A percentile compares a stretch with the other conserved stretches of the same genome.
phyloP scores from a whole-genome alignment of 768 basidiomycete genomes.

The Russula sp. region DNA sequence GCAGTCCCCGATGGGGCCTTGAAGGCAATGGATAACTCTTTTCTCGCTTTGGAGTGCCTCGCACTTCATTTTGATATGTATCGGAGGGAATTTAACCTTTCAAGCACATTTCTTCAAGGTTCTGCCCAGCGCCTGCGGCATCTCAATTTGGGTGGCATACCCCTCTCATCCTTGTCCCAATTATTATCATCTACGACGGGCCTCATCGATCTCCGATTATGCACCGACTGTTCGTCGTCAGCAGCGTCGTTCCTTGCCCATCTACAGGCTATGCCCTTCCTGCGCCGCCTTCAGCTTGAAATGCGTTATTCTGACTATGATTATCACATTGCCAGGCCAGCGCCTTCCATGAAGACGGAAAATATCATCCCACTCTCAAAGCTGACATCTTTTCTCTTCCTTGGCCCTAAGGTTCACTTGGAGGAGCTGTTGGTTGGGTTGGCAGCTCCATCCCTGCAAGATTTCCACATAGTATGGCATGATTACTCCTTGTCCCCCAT shows the following conservation, averaged over 20 bases:
- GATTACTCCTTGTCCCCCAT: not conserved
- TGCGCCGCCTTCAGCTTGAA: not conserved
- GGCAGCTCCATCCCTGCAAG: not conserved
- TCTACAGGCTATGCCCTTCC: not conserved
- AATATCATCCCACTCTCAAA: not conserved
- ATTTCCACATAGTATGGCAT: not conserved
- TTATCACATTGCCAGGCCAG: rapidly evolving
- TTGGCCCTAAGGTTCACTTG: not conserved
- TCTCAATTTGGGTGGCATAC: not conserved
- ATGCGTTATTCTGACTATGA: no score
- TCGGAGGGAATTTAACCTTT: not conserved
- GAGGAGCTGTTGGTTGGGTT: not conserved
- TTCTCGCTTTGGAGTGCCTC: not conserved
- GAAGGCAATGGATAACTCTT: not conserved
- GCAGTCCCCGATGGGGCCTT: not conserved
- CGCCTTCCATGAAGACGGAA: no score
- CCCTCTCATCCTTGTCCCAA: not conserved
- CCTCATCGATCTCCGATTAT: not conserved
- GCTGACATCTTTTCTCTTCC: not conserved
- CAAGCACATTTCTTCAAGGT: not conserved
- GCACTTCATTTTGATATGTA: no score
- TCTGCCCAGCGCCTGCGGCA: not conserved
- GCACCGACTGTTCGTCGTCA: not conserved
- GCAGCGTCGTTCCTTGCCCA: not conserved
- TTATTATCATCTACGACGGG: not conserved